Evolutionary conservation across 2,329 filamentous ascomycete species (phyloP).

Genomic region (Colletotrichum karsti): DNA sequence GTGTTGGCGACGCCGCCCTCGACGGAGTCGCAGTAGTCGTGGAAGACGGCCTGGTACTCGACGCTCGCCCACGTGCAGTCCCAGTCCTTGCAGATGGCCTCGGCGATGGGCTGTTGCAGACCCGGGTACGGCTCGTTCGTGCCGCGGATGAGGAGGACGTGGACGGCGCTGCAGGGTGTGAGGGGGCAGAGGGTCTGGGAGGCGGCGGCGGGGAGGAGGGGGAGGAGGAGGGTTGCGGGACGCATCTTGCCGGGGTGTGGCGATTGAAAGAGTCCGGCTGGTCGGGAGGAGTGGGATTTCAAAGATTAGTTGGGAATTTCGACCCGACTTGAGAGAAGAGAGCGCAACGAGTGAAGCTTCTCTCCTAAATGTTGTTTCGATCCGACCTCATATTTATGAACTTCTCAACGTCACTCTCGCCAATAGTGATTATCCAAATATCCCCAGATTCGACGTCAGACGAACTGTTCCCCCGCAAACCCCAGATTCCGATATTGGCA

Average conservation of each 20-base stretch:
- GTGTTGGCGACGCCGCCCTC: slow-evolving; percentile 44
- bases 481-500: not conserved
- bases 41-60: slow-evolving; percentile 2
- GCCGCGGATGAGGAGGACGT: slow-evolving; percentile 3
- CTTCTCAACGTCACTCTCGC: not conserved
- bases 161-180: slow-evolving; percentile 2
- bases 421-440: not conserved
- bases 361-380: not conserved
- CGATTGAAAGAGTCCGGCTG: not conserved
- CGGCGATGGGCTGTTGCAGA: slow-evolving; percentile 12
- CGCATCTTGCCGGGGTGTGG: not conserved
- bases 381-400: not conserved
- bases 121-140: slow-evolving; percentile 12
- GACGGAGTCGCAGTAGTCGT: slow-evolving; percentile 11
- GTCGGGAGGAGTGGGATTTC: not conserved
- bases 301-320: no score
- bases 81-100: slow-evolving; percentile 4
- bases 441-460: not conserved
- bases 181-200: slow-evolving; percentile 1
- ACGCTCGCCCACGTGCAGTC: slow-evolving; percentile 11
- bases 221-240: not conserved
- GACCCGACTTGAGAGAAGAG: not conserved
- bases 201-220: not conserved
- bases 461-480: not conserved
- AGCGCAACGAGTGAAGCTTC: not conserved